Conservation (phyloP, 352 stramenopile species). For the Peronospora belbahrii region DNA sequence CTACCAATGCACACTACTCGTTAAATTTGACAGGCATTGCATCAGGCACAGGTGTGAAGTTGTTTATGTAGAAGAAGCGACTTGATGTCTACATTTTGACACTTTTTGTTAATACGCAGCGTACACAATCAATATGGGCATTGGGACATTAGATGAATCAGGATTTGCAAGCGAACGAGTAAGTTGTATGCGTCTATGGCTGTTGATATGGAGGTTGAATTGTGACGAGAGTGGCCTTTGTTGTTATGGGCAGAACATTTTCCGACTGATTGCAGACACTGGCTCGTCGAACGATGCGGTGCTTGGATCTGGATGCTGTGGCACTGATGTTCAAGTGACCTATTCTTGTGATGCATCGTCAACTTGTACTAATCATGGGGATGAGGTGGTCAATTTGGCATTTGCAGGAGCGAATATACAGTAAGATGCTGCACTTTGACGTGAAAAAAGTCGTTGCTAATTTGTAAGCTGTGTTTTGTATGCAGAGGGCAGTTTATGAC, state of each 20-base stretch:
- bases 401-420: slow-evolving; percentile 60
- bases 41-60: slow-evolving; percentile 29
- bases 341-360: slow-evolving; percentile 61
- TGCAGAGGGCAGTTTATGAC: slow-evolving; percentile 58
- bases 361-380: slow-evolving; percentile 37
- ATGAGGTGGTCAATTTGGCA: slow-evolving; percentile 26
- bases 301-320: slow-evolving; percentile 56
- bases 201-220: background rate
- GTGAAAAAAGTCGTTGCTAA: slow-evolving; percentile 3
- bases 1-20: slow-evolving; percentile 30
- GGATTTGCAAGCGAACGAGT: slow-evolving; percentile 21
- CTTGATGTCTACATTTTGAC: background rate
- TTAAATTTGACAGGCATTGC: slow-evolving; percentile 36
- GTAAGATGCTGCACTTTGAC: slow-evolving; percentile 23
- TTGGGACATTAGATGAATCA: slow-evolving; percentile 23
- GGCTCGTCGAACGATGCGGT: slow-evolving; percentile 79
- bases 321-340: slow-evolving; percentile 29
- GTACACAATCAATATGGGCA: slow-evolving; percentile 32
- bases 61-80: slow-evolving; percentile 5
- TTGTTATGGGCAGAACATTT: slow-evolving; percentile 40
- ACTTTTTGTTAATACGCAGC: slow-evolving; percentile 10
- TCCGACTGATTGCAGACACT: slow-evolving; percentile 72
- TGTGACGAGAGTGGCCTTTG: background rate
- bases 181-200: background rate
- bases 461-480: background rate